These are phyloP conservation scores for Trichosporon asahii DNA, from an alignment of 1,284 basidiomycete genomes.

Conservation along the genomic window DNA sequence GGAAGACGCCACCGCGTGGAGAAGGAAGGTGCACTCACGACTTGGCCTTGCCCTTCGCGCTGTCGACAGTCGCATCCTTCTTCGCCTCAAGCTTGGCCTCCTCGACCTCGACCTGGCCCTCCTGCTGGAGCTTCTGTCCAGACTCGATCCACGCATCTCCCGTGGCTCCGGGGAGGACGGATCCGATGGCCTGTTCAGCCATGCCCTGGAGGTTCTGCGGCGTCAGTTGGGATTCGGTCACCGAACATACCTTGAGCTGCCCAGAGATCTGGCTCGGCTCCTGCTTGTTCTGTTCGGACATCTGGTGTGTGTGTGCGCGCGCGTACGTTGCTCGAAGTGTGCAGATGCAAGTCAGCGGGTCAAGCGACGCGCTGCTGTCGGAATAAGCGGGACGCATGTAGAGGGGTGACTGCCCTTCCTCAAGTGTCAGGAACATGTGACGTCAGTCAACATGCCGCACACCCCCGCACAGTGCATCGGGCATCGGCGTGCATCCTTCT, in stretches of 20 bases:
- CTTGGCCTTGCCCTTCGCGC: conserved; percentile 43
- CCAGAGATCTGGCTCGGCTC: conserved; percentile 39
- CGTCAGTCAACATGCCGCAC: not conserved
- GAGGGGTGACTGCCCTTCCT: not conserved
- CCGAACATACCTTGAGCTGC: conserved; percentile 36
- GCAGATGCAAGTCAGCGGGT: too few species aligned
- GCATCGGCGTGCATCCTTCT: not conserved
- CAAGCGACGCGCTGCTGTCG: too few species aligned
- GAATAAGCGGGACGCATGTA: not conserved
- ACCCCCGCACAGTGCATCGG: not conserved
- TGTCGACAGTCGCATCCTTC: conserved; percentile 40
- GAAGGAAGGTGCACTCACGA: conserved; percentile 33
- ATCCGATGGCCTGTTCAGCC: conserved; percentile 33
- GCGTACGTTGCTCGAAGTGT: too few species aligned
- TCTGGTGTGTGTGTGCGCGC: not conserved
- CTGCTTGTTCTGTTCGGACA: conserved; percentile 8
- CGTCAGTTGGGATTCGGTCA: not conserved
- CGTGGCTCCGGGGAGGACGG: conserved; percentile 32
- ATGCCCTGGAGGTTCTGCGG: conserved; percentile 17
- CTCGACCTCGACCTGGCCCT: conserved; percentile 41
- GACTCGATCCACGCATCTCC: conserved; percentile 33
- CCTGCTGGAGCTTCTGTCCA: conserved; percentile 34
- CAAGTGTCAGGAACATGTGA: not conserved
- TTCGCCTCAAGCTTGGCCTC: conserved; percentile 42
- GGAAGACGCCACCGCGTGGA: not conserved